phyloP scores from a whole-genome alignment of 225 moss, liverwort and hornwort species.

The Bryum argenteum region DNA sequence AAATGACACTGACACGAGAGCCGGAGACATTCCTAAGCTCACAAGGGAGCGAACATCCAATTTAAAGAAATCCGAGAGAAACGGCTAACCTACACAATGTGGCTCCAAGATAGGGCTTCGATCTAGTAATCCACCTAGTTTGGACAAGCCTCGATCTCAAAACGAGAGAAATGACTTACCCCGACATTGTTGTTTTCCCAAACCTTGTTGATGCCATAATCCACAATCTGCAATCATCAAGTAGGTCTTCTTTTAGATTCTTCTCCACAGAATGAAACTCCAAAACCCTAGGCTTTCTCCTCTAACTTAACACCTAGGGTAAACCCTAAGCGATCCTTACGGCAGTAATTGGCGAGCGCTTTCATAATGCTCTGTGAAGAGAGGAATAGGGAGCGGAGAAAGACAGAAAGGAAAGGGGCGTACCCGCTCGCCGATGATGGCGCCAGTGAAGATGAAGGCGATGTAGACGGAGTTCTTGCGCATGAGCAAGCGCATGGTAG shows the following conservation, averaged over 20 bases:
- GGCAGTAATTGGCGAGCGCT: neutral
- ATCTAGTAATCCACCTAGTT: neutral
- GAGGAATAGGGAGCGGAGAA: neutral
- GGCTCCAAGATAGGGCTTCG: neutral
- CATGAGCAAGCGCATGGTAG: conserved; percentile 77
- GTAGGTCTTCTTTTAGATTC: neutral
- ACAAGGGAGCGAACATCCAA: neutral
- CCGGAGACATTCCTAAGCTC: no score
- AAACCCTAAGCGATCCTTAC: conserved; percentile 25
- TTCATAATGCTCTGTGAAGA: neutral
- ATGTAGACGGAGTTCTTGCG: conserved; percentile 89
- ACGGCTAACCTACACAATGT: neutral
- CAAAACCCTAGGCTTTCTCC: neutral
- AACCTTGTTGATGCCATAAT: conserved; percentile 87
- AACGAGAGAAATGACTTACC: conserved; percentile 48
- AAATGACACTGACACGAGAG: no score
- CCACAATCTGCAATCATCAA: conserved; percentile 62
- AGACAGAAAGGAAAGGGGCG: neutral
- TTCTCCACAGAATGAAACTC: neutral
- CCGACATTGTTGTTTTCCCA: conserved; percentile 87
- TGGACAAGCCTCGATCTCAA: neutral
- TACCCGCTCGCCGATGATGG: conserved; percentile 95
- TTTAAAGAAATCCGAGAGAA: neutral
- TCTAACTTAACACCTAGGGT: neutral
- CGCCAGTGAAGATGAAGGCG: conserved; percentile 87